Evolutionary conservation across 1,139 yeast genomes (phyloP).

Genomic region (Saccharomyces hybrid): DNA sequence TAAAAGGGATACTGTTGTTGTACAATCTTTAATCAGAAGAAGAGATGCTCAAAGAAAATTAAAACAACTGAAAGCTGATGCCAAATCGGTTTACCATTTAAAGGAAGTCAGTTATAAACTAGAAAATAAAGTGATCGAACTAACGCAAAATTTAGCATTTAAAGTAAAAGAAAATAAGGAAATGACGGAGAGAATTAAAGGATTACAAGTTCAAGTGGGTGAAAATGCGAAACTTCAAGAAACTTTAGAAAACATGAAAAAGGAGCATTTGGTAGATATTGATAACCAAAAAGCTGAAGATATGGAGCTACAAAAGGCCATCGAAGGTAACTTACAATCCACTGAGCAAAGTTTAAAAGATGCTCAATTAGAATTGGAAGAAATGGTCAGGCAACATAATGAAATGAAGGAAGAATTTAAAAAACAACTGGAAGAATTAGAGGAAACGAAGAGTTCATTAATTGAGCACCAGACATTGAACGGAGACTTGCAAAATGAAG

Average conservation of each 20-base stretch:
- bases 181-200: slow-evolving; percentile 54
- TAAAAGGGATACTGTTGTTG: slow-evolving; percentile 50
- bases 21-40: slow-evolving; percentile 76
- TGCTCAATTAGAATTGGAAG: slow-evolving; percentile 57
- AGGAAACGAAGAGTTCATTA: slow-evolving; percentile 53
- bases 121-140: slow-evolving; percentile 92
- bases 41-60: slow-evolving; percentile 63
- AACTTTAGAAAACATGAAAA: slow-evolving; percentile 47
- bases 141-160: slow-evolving; percentile 74
- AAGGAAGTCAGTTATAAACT: slow-evolving; percentile 87
- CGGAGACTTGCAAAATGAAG: slow-evolving; percentile 58
- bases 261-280: slow-evolving; percentile 44
- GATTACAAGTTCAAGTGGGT: slow-evolving; percentile 47
- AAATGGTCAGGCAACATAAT: slow-evolving; percentile 57
- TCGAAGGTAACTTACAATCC: slow-evolving; percentile 51
- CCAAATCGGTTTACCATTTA: slow-evolving; percentile 82
- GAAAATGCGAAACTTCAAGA: slow-evolving; percentile 55
- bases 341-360: slow-evolving; percentile 54
- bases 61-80: slow-evolving; percentile 62
- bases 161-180: slow-evolving; percentile 76
- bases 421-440: slow-evolving; percentile 54
- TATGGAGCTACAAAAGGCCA: slow-evolving; percentile 41
- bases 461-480: slow-evolving; percentile 61
- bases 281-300: slow-evolving; percentile 44
- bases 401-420: slow-evolving; percentile 57